Percentiles rank a stretch among this genome's conserved stretches.
Conservation (phyloP, 306 rosid genomes). For the Rosa lucieae region DNA sequence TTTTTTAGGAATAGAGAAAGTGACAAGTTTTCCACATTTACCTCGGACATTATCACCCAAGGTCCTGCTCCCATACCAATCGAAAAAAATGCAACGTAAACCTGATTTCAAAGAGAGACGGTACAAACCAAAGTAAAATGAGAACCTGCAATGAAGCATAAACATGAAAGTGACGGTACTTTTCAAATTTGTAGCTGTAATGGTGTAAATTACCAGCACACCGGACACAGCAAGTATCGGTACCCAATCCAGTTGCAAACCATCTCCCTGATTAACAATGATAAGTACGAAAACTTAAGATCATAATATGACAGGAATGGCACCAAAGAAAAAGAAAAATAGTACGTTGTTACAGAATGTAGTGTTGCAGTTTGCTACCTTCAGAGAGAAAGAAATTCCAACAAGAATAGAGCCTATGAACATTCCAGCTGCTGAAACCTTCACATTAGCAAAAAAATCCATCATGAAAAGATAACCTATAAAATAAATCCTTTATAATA, state of each 20-base stretch:
- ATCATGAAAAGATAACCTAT: neutral
- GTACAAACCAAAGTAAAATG: neutral
- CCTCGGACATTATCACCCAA: constrained; percentile 96
- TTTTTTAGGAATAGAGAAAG: neutral
- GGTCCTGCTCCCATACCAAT: constrained; percentile 84
- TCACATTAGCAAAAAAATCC: constrained; percentile 8
- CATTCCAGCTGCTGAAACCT: constrained; percentile 56
- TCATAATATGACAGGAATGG: neutral
- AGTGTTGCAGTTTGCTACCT: constrained; percentile 18
- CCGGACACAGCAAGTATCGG: constrained; percentile 36
- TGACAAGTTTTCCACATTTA: constrained; percentile 18
- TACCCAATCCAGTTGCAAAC: constrained; percentile 31
- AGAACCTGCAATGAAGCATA: neutral
- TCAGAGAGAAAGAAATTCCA: constrained; percentile 44
- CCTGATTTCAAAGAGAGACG: constrained; percentile 37
- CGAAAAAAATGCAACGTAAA: constrained; percentile 58
- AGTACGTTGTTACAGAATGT: neutral
- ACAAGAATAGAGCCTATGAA: constrained; percentile 42
- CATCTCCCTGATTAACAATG: constrained; percentile 23
- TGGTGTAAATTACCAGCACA: constrained; percentile 32
- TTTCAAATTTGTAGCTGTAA: constrained; percentile 2
- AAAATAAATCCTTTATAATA: neutral
- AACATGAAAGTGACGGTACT: neutral
- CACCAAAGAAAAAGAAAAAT: too few relatives aligned
- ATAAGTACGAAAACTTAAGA: neutral